Conservation (phyloP, 2,329 filamentous ascomycete genomes). For the Neofusicoccum sp. region DNA sequence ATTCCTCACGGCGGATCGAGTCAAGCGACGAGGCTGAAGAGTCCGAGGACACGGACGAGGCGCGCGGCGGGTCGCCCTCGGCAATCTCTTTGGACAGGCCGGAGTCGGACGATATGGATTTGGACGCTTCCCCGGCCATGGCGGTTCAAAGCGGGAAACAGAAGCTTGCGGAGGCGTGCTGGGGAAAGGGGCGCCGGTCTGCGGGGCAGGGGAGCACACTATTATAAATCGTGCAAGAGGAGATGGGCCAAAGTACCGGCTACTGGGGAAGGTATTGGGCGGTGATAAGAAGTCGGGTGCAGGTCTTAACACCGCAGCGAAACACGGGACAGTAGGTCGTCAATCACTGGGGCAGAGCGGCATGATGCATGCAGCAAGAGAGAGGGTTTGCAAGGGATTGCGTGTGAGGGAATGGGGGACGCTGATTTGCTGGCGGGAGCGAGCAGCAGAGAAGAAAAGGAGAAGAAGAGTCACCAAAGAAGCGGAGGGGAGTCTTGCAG, state of each 20-base stretch:
- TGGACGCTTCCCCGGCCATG: background rate
- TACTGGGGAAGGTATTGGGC: background rate
- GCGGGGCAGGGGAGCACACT: background rate
- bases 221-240: slow-evolving; percentile 14
- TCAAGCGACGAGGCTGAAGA: background rate
- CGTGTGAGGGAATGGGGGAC: background rate
- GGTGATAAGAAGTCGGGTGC: slow-evolving; percentile 10
- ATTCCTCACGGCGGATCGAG: background rate
- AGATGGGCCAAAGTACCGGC: background rate
- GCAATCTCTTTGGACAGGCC: slow-evolving; percentile 2
- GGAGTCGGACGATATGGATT: background rate
- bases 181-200: background rate
- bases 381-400: background rate
- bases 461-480: background rate
- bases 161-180: background rate
- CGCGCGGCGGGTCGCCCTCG: background rate
- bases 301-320: slow-evolving; percentile 7
- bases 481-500: background rate
- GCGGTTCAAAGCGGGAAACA: background rate
- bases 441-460: background rate
- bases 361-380: slow-evolving; percentile 1
- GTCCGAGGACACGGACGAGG: background rate
- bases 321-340: background rate
- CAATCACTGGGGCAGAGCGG: slow-evolving; percentile 5
- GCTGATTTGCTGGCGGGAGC: background rate